phyloP scores from a whole-genome alignment of 345 rosid genomes.

The Mallotus nudiflorus region DNA sequence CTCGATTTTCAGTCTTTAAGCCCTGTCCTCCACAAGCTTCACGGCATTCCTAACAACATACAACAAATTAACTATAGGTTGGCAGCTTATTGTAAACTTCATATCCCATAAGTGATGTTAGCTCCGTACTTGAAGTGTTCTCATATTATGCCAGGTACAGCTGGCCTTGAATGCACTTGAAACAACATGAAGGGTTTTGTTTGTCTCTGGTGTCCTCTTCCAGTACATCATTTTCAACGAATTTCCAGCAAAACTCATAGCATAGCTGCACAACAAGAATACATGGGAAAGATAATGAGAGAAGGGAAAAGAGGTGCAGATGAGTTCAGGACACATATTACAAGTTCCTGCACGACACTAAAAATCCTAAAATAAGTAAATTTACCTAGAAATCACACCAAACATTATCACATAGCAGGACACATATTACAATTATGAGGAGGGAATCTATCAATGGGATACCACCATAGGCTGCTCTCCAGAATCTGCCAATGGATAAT shows the following conservation, averaged over 20 bases:
- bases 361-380: neutral
- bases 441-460: too few species aligned
- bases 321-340: neutral
- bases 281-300: neutral
- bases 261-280: conserved; percentile 52
- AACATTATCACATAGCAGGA: neutral
- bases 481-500: neutral
- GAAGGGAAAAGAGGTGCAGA: neutral
- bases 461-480: too few species aligned
- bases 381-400: neutral
- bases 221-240: conserved; percentile 72
- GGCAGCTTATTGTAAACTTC: neutral
- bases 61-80: conserved; percentile 1
- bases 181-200: conserved; percentile 73
- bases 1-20: conserved; percentile 78
- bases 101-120: neutral
- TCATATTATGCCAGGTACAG: conserved; percentile 89
- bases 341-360: neutral
- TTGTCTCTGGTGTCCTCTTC: conserved; percentile 78
- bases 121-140: conserved; percentile 79
- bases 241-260: conserved; percentile 75
- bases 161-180: conserved; percentile 85
- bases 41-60: conserved; percentile 74
- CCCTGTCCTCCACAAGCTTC: conserved; percentile 99
- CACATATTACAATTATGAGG: too few species aligned